phyloP scores from a whole-genome alignment of 2,329 filamentous ascomycete genomes.

The Verticillium nubilum region DNA sequence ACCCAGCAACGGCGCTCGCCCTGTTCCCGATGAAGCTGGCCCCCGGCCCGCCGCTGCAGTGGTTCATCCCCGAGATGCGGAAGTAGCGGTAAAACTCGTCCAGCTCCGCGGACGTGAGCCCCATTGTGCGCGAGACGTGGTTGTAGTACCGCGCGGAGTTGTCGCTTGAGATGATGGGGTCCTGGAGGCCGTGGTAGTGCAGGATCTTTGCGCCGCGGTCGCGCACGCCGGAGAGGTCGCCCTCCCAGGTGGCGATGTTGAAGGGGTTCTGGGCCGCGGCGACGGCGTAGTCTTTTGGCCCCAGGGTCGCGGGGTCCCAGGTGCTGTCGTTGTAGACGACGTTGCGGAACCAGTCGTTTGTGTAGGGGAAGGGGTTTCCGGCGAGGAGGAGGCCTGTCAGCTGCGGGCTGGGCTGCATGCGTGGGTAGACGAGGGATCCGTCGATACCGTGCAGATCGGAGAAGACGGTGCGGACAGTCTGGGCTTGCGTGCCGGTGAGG shows the following conservation, averaged over 20 bases:
- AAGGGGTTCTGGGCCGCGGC: constrained; percentile 12
- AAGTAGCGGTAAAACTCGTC: constrained; percentile 49
- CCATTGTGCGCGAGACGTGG: neutral
- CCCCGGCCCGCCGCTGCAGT: constrained; percentile 42
- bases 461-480: constrained; percentile 24
- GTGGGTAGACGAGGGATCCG: constrained; percentile 31
- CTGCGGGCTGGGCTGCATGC: constrained; percentile 41
- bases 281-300: constrained; percentile 3
- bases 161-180: constrained; percentile 30
- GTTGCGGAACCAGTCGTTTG: constrained; percentile 27
- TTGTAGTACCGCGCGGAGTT: constrained; percentile 1
- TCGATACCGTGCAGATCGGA: constrained; percentile 19
- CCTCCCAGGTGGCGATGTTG: constrained; percentile 29
- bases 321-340: constrained; percentile 31
- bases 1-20: constrained; percentile 7
- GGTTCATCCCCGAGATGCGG: constrained; percentile 46
- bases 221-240: constrained; percentile 30
- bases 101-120: constrained; percentile 14
- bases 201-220: constrained; percentile 36
- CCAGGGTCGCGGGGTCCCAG: constrained; percentile 20
- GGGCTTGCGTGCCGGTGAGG: constrained; percentile 34
- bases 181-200: constrained; percentile 39
- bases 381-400: constrained; percentile 25
- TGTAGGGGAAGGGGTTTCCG: constrained; percentile 13
- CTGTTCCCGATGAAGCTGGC: constrained; percentile 25